Base-by-base conservation (phyloP, 1,284 basidiomycete genomes). In the Ustilago lituana region DNA sequence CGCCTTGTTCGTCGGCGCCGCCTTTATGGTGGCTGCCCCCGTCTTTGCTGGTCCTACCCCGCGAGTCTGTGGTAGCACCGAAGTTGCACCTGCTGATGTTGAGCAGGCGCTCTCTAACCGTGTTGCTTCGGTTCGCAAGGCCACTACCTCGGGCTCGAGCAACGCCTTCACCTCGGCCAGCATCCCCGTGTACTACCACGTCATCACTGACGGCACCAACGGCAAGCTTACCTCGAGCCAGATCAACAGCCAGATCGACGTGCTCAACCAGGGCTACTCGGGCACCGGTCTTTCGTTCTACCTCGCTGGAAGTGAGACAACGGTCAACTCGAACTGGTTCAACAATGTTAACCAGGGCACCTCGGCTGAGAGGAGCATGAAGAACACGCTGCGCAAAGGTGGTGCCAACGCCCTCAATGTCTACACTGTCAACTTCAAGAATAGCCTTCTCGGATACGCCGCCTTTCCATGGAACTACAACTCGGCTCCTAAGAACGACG, bases 301-400 rank as follows among this genome's bases (percentile, higher is more conserved):
- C 3, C 84, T 88, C 23, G 84, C 83, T 31, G 79, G 78, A 33
- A 86, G 84, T 22, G 64, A 57, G 39, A 58, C 51, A 4, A 63
- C 55, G 1, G 70, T 80, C 54, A 87, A 87, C 79, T 49, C 83
- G n/a, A 79, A 84, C 58, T 88, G 86, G 86, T 88, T 86, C 83
- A 83, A 83, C 74, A 80, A 77, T 17, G 86, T 82, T 53, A 86
- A 84, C 14, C 85, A 85, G 11, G 79, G 78, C 49, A 81, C 73
- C 39, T 80, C 82, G 17, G 73, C 81, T 20, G 87, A 88, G 78
- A 85, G 83, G 4, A 73, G 81, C 4, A 88, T 88, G 87, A 88
- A 88, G 84, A 79, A 47, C 1, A 55, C 83, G 31, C 84, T 87
- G 37, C 84, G 86, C 39, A 65, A 83, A 51, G 86, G 87, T 40